phyloP scores from a whole-genome alignment of 495 filamentous ascomycete species.

The Trichoderma gamsii region DNA sequence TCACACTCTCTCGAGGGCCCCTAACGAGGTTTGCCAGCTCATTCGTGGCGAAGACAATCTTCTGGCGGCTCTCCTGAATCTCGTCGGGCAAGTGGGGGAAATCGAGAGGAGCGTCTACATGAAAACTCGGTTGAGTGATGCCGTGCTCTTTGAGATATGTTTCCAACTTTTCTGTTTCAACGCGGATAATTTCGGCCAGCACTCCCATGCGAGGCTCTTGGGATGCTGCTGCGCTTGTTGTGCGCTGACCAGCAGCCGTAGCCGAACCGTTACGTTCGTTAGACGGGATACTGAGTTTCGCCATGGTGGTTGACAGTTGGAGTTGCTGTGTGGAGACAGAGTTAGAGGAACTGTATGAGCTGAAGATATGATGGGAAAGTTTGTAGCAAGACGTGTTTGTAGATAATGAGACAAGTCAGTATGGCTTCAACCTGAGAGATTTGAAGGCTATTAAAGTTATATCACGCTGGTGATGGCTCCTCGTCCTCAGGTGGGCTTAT shows the following conservation, averaged over 20 bases:
- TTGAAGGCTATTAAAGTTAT: too few species aligned
- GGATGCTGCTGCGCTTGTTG: conserved; percentile 15
- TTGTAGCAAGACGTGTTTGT: too few species aligned
- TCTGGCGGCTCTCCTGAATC: conserved; percentile 29
- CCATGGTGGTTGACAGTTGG: neutral
- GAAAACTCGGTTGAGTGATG: conserved; percentile 32
- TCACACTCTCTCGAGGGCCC: conserved; percentile 35
- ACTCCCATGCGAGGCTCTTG: conserved; percentile 28
- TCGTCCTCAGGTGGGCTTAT: too few species aligned
- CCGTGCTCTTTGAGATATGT: conserved; percentile 33
- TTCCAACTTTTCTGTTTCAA: conserved; percentile 38
- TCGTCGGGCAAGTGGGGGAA: conserved; percentile 37
- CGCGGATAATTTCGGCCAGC: conserved; percentile 34
- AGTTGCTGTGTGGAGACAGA: neutral
- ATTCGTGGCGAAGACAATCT: conserved; percentile 34
- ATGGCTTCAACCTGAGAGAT: too few species aligned
- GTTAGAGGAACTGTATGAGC: neutral
- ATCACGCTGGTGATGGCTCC: too few species aligned
- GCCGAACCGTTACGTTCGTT: neutral
- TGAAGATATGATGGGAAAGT: too few species aligned
- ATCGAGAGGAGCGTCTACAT: conserved; percentile 32
- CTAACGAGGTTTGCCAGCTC: conserved; percentile 36
- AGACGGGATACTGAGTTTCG: neutral
- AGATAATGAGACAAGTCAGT: too few species aligned
- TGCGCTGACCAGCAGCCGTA: neutral